A percentile compares a stretch with the other conserved stretches of the same genome.
These are phyloP conservation scores for Barbarea vulgaris DNA, from an alignment of 345 rosid genomes.

Conservation along the genomic window DNA sequence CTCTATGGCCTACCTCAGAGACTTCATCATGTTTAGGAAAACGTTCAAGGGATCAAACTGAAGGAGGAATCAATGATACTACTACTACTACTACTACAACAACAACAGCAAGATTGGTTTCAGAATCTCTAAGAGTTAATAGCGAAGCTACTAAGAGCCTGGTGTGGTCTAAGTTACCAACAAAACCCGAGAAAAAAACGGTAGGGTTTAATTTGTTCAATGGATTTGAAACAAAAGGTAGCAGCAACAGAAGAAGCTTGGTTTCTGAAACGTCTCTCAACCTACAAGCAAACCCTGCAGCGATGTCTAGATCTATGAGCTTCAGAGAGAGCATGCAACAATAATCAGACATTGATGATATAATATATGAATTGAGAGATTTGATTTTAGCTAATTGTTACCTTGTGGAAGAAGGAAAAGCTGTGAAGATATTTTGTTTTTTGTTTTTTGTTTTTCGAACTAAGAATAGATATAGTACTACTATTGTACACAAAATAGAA, in stretches of 20 bases:
- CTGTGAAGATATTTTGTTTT: constrained; percentile 30
- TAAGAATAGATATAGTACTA: constrained; percentile 19
- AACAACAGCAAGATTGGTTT: constrained; percentile 30
- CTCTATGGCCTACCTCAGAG: constrained; percentile 30
- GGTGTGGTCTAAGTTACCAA: constrained; percentile 37
- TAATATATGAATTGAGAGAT: constrained; percentile 8
- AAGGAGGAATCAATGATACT: constrained; percentile 19
- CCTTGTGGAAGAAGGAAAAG: constrained; percentile 31
- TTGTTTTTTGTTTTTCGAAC: constrained; percentile 32
- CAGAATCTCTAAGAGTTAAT: constrained; percentile 20
- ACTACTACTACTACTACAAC: not conserved
- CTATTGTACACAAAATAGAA: constrained; percentile 13
- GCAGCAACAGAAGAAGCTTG: constrained; percentile 32
- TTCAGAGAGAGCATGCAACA: constrained; percentile 63
- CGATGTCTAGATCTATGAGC: constrained; percentile 63
- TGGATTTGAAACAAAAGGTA: constrained; percentile 51
- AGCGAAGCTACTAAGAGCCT: constrained; percentile 28
- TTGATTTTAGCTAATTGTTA: constrained; percentile 32
- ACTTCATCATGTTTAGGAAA: constrained; percentile 53
- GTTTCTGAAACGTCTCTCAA: constrained; percentile 41
- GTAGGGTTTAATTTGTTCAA: constrained; percentile 49
- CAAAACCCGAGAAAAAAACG: constrained; percentile 45
- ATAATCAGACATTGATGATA: constrained; percentile 27
- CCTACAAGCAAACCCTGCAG: constrained; percentile 79
- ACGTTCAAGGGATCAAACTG: constrained; percentile 57